Evolutionary conservation across 2,329 filamentous ascomycete species (phyloP), one percentile per base, ranked within the genome.

Genomic region (Colletotrichum sp.): DNA sequence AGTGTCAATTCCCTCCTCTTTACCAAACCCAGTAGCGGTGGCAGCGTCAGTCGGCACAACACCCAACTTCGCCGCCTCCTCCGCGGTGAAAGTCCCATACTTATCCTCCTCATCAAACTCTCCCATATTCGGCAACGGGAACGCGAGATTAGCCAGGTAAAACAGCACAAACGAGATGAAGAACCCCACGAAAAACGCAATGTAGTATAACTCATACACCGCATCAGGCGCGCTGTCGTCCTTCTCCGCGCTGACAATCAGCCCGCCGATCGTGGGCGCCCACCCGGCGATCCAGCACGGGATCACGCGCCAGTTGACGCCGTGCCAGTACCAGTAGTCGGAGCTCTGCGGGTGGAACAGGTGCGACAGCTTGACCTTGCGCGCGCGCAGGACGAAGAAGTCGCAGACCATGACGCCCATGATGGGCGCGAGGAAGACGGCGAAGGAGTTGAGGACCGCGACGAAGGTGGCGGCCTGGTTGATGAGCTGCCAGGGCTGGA

Each of bases 181-280:
- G 21, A 77, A 69, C 70, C 86, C 86, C 18, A 86, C 80, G 15
- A 87, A 80, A 72, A 87, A 88, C 0, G 86, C 85, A 80, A 86
- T 84, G 70, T 85, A 87, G 75, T 87, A 87, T 21, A 88, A 75
- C 76, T 88, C 80, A n/a, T 82, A 83, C 43, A 87, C 74, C 5
- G 78, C 79, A 34, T 79, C 79, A 5, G 84, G 80, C 6, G 84
- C 83, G 67, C 78, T 55, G 11, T 16, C 8, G 34, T 61, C 54
- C 3, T 59, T 59, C 21, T 18, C 15, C 6, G 36, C 66, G 29
- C 58, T 73, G 18, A 33, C 66, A 9, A 70, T 24, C 36, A 73
- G 27, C 6, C 70, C 70, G 15, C 70, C 70, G 59, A 88, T 81
- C 0, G 84, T 86, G 4, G 84, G 85, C 16, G 80, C 80, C 83